Conservation (phyloP, 495 filamentous ascomycete species). For the Talaromyces borbonicus region DNA sequence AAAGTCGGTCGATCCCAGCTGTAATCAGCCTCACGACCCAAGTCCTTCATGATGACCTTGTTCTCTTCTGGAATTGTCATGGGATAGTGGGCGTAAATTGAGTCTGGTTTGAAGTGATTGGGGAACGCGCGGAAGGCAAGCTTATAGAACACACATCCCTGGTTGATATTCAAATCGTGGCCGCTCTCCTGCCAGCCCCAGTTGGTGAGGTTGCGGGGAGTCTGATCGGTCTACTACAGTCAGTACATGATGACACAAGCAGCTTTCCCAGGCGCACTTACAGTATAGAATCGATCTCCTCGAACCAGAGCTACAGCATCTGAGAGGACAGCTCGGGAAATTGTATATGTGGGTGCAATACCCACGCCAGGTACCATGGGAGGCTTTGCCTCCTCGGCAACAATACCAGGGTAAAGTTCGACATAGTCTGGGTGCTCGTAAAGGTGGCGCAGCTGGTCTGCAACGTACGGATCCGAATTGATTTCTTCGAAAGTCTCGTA, state of each 20-base stretch:
- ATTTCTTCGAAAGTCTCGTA: constrained; percentile 54
- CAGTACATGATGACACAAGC: constrained; percentile 10
- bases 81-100: constrained; percentile 81
- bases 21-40: constrained; percentile 63
- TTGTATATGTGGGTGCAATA: constrained; percentile 49
- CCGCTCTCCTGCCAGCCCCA: constrained; percentile 66
- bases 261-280: constrained; percentile 14
- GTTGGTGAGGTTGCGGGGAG: constrained; percentile 69
- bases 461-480: constrained; percentile 48
- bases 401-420: constrained; percentile 54
- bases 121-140: constrained; percentile 72
- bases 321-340: constrained; percentile 42
- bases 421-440: constrained; percentile 54
- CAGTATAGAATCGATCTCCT: constrained; percentile 43
- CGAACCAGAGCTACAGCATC: constrained; percentile 47
- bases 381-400: constrained; percentile 43
- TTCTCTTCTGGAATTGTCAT: constrained; percentile 74
- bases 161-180: constrained; percentile 61
- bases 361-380: constrained; percentile 46
- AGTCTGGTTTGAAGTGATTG: constrained; percentile 66
- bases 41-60: constrained; percentile 57
- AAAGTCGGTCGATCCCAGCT: constrained; percentile 54
- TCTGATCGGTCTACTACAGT: constrained; percentile 46
- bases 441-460: constrained; percentile 40
- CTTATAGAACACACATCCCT: constrained; percentile 82